phyloP scores from a whole-genome alignment of 805 yeast species.

The Blastobotrys americana region DNA sequence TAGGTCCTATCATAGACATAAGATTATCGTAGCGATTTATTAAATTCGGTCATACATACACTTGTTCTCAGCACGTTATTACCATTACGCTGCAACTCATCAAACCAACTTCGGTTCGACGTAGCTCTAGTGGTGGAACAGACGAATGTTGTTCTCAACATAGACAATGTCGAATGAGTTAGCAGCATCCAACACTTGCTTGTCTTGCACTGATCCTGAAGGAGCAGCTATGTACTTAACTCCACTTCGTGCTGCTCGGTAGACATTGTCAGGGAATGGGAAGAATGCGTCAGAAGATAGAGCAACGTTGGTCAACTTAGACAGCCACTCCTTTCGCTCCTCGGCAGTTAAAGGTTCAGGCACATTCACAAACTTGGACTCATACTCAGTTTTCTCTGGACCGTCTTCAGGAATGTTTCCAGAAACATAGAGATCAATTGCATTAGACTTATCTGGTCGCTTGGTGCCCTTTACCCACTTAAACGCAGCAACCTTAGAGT shows the following conservation, averaged over 20 bases:
- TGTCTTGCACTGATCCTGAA: conserved; percentile 95
- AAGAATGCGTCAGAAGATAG: conserved; percentile 97
- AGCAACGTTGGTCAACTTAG: conserved; percentile 76
- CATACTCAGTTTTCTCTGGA: conserved; percentile 90
- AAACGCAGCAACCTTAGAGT: conserved; percentile 85
- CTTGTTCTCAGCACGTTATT: too few relatives aligned
- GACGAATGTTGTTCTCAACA: conserved; percentile 93
- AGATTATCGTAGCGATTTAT: too few relatives aligned
- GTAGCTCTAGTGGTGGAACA: conserved; percentile 95
- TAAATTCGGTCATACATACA: too few relatives aligned
- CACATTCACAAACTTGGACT: conserved; percentile 60
- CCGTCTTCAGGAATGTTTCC: conserved; percentile 80
- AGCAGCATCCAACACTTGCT: conserved; percentile 92
- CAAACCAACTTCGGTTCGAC: too few relatives aligned
- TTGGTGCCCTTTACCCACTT: conserved; percentile 98
- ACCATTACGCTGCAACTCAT: too few relatives aligned
- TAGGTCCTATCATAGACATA: too few relatives aligned
- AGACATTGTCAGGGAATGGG: conserved; percentile 99
- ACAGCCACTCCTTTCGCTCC: conserved; percentile 85
- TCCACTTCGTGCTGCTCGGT: conserved; percentile 95
- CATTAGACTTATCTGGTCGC: conserved; percentile 98
- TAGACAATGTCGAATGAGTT: conserved; percentile 84
- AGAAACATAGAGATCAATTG: conserved; percentile 89
- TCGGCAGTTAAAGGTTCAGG: conserved; percentile 77
- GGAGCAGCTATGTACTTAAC: conserved; percentile 96